Evolutionary conservation across 2,329 filamentous ascomycete genomes (phyloP).

Genomic region (Albophoma yamanashiensis): DNA sequence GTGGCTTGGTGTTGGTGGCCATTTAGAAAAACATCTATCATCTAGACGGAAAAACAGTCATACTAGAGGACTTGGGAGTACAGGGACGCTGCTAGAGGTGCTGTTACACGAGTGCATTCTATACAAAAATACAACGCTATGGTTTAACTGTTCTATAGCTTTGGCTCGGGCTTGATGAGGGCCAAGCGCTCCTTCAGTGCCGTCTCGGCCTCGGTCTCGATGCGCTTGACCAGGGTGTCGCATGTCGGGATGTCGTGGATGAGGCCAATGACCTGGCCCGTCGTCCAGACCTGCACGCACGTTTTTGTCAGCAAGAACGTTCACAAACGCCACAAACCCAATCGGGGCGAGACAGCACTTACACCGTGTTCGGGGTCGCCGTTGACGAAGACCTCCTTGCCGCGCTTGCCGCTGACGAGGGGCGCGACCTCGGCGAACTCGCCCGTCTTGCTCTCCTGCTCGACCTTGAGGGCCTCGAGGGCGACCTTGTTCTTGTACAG

Average conservation of each 20-base stretch:
- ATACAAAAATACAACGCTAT: too few species aligned
- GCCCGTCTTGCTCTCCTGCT: slow-evolving; percentile 70
- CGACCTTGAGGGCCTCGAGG: slow-evolving; percentile 67
- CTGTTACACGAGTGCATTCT: background rate
- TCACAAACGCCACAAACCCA: background rate
- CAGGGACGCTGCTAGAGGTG: background rate
- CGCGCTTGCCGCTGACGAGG: slow-evolving; percentile 81
- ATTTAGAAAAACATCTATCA: background rate
- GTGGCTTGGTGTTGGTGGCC: background rate
- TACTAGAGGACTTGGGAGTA: background rate
- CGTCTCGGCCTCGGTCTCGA: slow-evolving; percentile 66
- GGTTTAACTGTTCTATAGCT: slow-evolving; percentile 33
- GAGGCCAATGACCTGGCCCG: slow-evolving; percentile 85
- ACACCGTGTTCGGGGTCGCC: slow-evolving; percentile 86
- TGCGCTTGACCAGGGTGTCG: slow-evolving; percentile 55
- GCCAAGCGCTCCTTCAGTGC: slow-evolving; percentile 49
- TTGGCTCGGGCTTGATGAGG: slow-evolving; percentile 45
- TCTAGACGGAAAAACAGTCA: background rate
- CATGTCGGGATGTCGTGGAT: slow-evolving; percentile 79
- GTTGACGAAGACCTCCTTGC: slow-evolving; percentile 82
- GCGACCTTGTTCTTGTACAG: slow-evolving; percentile 88
- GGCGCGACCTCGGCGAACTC: slow-evolving; percentile 85
- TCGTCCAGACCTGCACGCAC: slow-evolving; percentile 72
- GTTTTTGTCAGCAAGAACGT: slow-evolving; percentile 6
- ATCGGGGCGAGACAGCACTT: slow-evolving; percentile 27